Conservation (phyloP, 2,329 filamentous ascomycete genomes). For the Trichoderma citrinoviride region DNA sequence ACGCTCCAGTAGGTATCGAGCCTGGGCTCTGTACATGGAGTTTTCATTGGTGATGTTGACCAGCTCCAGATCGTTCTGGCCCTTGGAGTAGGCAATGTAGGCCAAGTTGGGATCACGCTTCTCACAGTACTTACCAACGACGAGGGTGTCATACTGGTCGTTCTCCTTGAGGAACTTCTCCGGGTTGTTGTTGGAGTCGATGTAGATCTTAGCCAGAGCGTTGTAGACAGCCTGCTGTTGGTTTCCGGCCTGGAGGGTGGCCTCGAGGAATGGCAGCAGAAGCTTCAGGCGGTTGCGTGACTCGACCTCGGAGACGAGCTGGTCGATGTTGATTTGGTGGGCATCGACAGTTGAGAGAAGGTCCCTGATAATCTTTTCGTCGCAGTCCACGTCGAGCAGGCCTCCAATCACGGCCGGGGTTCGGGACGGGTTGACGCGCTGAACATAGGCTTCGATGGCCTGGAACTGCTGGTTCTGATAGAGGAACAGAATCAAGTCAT, state of each 20-base stretch:
- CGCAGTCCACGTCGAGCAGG: slow-evolving; percentile 92
- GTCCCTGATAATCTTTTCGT: slow-evolving; percentile 93
- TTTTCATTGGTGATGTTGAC: slow-evolving; percentile 99
- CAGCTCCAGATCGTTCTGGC: slow-evolving; percentile 93
- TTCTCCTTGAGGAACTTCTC: slow-evolving; percentile 98
- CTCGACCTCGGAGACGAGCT: slow-evolving; percentile 93
- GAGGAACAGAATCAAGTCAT: slow-evolving; percentile 91
- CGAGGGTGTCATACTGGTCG: slow-evolving; percentile 88
- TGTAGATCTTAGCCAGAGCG: slow-evolving; percentile 98
- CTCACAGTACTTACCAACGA: slow-evolving; percentile 96
- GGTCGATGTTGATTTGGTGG: slow-evolving; percentile 84
- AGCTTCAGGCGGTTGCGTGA: slow-evolving; percentile 93
- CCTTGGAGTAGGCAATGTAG: slow-evolving; percentile 93
- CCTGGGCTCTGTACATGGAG: slow-evolving; percentile 99
- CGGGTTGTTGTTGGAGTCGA: slow-evolving; percentile 96
- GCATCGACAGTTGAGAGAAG: slow-evolving; percentile 82
- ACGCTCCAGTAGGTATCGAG: slow-evolving; percentile 88
- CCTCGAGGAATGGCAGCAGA: slow-evolving; percentile 91
- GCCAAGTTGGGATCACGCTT: slow-evolving; percentile 96
- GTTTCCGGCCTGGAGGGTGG: slow-evolving; percentile 83
- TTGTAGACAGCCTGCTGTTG: slow-evolving; percentile 97
- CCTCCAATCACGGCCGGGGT: slow-evolving; percentile 93
- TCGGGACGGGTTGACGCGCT: slow-evolving; percentile 88
- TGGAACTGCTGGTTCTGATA: slow-evolving; percentile 99
- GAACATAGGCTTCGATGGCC: slow-evolving; percentile 97